These are phyloP conservation scores for Phytophthora agathidicida DNA, from an alignment of 352 stramenopile species.

Conservation along the genomic window DNA sequence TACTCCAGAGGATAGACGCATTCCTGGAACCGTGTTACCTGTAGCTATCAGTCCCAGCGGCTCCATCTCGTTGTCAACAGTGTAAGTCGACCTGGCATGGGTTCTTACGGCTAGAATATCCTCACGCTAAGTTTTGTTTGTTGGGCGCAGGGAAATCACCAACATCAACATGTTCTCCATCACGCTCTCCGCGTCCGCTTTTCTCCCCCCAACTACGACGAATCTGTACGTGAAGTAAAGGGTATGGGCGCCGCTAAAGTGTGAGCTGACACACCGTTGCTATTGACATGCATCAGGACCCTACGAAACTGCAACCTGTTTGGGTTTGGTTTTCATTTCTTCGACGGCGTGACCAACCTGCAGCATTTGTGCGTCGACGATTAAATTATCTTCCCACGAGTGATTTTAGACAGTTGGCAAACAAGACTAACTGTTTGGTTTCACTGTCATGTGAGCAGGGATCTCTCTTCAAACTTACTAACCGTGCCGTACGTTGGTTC, in stretches of 20 bases:
- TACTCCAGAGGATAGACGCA: constrained; percentile 22
- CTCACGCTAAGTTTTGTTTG: not conserved
- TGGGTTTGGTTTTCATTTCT: constrained; percentile 44
- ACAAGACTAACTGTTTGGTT: not conserved
- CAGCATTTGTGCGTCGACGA: constrained; percentile 35
- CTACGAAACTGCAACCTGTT: constrained; percentile 51
- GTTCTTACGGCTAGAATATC: not conserved
- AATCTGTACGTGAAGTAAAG: constrained; percentile 33
- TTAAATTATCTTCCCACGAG: not conserved
- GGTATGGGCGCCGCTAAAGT: no score
- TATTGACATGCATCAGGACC: constrained; percentile 23
- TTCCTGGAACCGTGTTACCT: constrained; percentile 29
- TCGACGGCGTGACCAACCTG: constrained; percentile 31
- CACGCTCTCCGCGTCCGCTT: constrained; percentile 27
- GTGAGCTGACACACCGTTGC: not conserved
- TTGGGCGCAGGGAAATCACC: constrained; percentile 33
- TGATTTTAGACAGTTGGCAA: no score
- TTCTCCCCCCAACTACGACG: constrained; percentile 30
- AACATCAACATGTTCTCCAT: constrained; percentile 46
- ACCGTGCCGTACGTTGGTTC: constrained; percentile 40
- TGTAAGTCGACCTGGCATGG: constrained; percentile 18
- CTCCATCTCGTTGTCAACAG: constrained; percentile 25
- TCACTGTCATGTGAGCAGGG: constrained; percentile 17
- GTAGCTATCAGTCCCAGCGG: constrained; percentile 21
- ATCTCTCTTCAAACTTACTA: constrained; percentile 50